Percentiles rank a stretch among this genome's conserved stretches.
These are phyloP conservation scores for Tetrapyrgos nigripes DNA, from an alignment of 1,284 basidiomycete species.

Conservation along the genomic window DNA sequence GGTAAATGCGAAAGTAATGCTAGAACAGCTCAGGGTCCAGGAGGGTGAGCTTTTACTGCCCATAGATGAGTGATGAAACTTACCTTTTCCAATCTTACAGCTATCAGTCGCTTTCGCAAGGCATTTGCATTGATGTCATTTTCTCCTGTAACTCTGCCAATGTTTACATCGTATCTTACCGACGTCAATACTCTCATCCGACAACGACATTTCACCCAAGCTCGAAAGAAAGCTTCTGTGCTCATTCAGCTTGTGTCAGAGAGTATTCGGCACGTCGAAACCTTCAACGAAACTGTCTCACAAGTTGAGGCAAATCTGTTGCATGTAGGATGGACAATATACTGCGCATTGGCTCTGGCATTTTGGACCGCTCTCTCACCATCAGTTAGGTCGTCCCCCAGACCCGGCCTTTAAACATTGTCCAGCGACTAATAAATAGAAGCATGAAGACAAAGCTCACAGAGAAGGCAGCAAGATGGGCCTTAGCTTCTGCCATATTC, in stretches of 20 bases:
- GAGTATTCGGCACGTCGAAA: constrained; percentile 85
- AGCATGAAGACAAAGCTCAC: no score
- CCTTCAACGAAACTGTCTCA: constrained; percentile 83
- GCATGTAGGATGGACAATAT: constrained; percentile 83
- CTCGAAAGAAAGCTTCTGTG: constrained; percentile 54
- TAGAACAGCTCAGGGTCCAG: no score
- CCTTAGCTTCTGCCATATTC: constrained; percentile 33
- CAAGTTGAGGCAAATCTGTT: constrained; percentile 73
- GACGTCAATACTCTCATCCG: constrained; percentile 53
- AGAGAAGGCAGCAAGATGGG: neutral
- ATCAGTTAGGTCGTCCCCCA: neutral
- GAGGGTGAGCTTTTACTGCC: no score
- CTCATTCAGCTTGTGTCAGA: constrained; percentile 65
- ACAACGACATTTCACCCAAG: constrained; percentile 51
- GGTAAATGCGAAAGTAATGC: constrained; percentile 70
- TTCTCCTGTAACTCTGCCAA: no score
- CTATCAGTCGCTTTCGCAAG: no score
- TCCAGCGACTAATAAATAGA: no score
- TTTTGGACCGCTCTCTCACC: constrained; percentile 54
- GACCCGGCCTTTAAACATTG: no score
- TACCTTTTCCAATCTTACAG: no score
- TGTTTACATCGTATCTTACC: no score
- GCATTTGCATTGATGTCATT: no score
- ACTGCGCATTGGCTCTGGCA: constrained; percentile 52
- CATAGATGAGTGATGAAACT: no score